Percentiles rank a stretch among this genome's conserved stretches.
Conservation (phyloP, 352 stramenopile species). For the Globisporangium echinulatum region DNA sequence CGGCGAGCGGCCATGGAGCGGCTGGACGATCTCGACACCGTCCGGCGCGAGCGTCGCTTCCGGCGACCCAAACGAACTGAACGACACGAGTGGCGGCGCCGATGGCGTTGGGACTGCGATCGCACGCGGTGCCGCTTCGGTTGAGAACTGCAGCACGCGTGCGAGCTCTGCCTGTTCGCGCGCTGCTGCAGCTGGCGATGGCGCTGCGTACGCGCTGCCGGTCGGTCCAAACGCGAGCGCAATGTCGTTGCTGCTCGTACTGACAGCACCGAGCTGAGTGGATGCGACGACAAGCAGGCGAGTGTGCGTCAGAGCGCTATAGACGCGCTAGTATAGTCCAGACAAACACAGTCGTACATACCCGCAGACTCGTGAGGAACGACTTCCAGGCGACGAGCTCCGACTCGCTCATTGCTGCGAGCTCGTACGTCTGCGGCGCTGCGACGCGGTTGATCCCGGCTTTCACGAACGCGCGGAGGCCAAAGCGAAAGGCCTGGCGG, state of each 20-base stretch:
- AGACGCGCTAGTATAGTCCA: background rate
- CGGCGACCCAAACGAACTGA: conserved; percentile 20
- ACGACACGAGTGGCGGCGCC: conserved; percentile 25
- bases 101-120: conserved; percentile 18
- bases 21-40: conserved; percentile 79
- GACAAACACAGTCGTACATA: conserved; percentile 11
- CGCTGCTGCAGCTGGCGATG: conserved; percentile 19
- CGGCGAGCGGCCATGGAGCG: conserved; percentile 13
- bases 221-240: conserved; percentile 23
- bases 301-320: no score
- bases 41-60: conserved; percentile 48
- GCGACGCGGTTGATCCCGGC: conserved; percentile 52
- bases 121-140: conserved; percentile 6
- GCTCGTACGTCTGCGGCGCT: conserved; percentile 54
- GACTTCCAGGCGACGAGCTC: conserved; percentile 68
- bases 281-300: background rate
- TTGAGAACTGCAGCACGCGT: conserved; percentile 42
- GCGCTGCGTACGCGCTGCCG: conserved; percentile 1
- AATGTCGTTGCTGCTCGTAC: conserved; percentile 7
- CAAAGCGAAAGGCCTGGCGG: conserved; percentile 59
- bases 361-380: conserved; percentile 53
- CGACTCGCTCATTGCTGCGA: conserved; percentile 45
- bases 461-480: conserved; percentile 56
- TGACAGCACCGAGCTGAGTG: conserved; percentile 7
- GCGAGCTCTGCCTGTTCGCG: conserved; percentile 53